phyloP scores from a whole-genome alignment of 305 asterid genomes.

The Rubia peregrina region DNA sequence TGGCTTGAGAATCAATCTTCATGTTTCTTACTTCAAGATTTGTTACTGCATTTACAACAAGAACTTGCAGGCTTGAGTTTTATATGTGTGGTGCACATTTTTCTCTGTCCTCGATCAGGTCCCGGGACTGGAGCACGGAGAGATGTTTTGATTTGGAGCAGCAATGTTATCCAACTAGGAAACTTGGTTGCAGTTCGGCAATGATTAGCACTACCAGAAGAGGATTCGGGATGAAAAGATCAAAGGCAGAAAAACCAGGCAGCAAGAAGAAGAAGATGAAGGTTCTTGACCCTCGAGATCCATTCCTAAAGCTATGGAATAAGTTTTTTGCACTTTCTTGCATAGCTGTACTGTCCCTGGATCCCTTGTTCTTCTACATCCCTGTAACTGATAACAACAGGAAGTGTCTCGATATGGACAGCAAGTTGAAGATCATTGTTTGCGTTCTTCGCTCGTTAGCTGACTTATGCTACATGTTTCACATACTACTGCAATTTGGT shows the following conservation, averaged over 20 bases:
- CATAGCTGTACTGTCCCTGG: constrained; percentile 38
- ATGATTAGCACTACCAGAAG: neutral
- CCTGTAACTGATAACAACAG: constrained; percentile 29
- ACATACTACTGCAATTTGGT: constrained; percentile 46
- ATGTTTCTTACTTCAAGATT: too few relatives aligned
- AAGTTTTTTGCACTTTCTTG: constrained; percentile 43
- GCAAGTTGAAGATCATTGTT: constrained; percentile 28
- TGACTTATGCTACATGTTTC: constrained; percentile 45
- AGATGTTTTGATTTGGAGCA: constrained; percentile 1
- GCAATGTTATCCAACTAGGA: neutral
- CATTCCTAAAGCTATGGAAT: constrained; percentile 40
- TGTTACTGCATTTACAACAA: too few relatives aligned
- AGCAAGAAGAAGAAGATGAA: constrained; percentile 15
- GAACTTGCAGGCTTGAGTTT: neutral
- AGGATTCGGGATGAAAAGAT: neutral
- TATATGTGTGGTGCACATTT: neutral
- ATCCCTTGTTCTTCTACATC: constrained; percentile 64
- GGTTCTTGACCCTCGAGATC: constrained; percentile 36
- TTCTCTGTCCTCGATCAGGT: neutral
- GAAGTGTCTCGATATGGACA: constrained; percentile 41
- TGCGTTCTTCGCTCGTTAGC: constrained; percentile 46
- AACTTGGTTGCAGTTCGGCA: neutral
- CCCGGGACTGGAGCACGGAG: neutral
- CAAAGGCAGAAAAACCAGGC: neutral
- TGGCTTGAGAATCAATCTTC: too few relatives aligned